Conservation (phyloP, 2,329 filamentous ascomycete species). For the Cadophora gregata region DNA sequence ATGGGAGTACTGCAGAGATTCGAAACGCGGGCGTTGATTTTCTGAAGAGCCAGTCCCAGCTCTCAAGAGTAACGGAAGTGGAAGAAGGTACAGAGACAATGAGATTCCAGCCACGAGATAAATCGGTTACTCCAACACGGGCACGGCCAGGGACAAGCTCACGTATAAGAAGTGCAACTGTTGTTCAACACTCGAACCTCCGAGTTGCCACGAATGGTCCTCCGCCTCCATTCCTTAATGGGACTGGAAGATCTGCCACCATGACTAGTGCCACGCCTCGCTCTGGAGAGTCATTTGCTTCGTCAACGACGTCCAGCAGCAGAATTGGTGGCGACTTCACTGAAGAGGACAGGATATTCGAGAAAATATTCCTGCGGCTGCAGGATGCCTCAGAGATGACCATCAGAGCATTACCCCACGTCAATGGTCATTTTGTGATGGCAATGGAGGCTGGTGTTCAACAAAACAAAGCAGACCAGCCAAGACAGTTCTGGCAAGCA, state of each 20-base stretch:
- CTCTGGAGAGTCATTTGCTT: constrained; percentile 80
- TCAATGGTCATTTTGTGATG: constrained; percentile 69
- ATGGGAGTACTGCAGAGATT: constrained; percentile 72
- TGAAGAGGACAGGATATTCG: constrained; percentile 82
- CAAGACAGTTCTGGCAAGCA: constrained; percentile 69
- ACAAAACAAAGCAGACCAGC: constrained; percentile 62
- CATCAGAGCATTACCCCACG: constrained; percentile 71
- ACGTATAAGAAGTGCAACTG: constrained; percentile 43
- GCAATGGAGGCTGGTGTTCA: constrained; percentile 69
- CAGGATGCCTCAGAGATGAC: constrained; percentile 76
- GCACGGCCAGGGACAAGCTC: constrained; percentile 51
- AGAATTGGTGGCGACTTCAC: constrained; percentile 60
- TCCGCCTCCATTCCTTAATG: constrained; percentile 55
- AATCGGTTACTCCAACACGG: constrained; percentile 58
- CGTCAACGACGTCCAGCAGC: constrained; percentile 44
- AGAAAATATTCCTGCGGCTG: constrained; percentile 79
- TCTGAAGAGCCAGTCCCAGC: constrained; percentile 11
- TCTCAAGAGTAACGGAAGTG: constrained; percentile 9
- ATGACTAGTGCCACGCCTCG: constrained; percentile 68
- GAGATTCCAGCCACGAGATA: constrained; percentile 54
- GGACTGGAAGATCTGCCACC: constrained; percentile 56
- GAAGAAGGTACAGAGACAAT: constrained; percentile 13
- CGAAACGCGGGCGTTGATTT: constrained; percentile 47
- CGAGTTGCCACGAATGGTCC: constrained; percentile 62
- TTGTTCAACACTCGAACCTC: constrained; percentile 47